Percentiles rank a stretch among this genome's conserved stretches.
phyloP scores from a whole-genome alignment of 75 land plant genomes.

The Cupressus sempervirens region DNA sequence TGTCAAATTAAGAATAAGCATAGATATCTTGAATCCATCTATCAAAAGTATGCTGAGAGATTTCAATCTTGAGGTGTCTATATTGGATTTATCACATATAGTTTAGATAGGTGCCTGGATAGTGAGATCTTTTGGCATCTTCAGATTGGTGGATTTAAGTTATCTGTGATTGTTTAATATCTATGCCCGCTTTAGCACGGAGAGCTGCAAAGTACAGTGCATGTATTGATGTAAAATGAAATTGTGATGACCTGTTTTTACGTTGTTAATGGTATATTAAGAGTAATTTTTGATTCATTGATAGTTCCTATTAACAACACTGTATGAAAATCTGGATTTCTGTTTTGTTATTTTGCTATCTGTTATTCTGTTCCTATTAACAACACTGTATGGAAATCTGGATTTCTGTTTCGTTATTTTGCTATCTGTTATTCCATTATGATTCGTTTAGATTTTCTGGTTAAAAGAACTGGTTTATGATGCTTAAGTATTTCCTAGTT shows the following conservation, averaged over 20 bases:
- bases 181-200: neutral
- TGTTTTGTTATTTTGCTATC: neutral
- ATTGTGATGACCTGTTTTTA: neutral
- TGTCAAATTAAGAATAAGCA: too few species aligned
- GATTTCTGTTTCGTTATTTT: neutral
- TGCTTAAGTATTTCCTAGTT: neutral
- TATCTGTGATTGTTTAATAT: too few species aligned
- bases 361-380: neutral
- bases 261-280: neutral
- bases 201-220: neutral
- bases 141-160: too few species aligned
- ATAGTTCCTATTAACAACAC: neutral
- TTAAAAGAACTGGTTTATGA: neutral
- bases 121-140: too few species aligned
- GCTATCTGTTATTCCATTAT: neutral
- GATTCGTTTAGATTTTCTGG: neutral
- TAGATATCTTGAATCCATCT: too few species aligned
- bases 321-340: neutral
- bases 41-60: too few species aligned
- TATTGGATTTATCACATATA: too few species aligned
- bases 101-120: too few species aligned
- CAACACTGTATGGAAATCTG: neutral
- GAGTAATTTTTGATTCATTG: neutral
- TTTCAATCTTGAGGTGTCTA: too few species aligned
- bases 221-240: neutral